Percentiles rank a stretch among this genome's conserved stretches.
Evolutionary conservation across 1,284 basidiomycete genomes (phyloP).

Genomic region (Puccinia triticina): DNA sequence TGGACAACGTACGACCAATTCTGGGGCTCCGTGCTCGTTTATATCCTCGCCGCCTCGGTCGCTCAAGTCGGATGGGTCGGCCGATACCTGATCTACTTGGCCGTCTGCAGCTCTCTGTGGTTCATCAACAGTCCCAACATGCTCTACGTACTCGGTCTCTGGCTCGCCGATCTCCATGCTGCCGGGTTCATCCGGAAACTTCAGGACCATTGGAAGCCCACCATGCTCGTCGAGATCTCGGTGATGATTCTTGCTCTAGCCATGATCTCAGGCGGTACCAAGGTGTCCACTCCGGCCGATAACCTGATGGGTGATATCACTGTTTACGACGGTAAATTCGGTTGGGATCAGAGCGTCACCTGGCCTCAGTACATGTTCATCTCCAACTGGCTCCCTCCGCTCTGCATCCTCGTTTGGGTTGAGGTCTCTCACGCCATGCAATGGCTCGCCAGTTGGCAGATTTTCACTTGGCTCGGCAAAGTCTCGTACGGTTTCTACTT

Average conservation of each 20-base stretch:
- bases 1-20: conserved; percentile 63
- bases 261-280: conserved; percentile 59
- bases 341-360: conserved; percentile 55
- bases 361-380: conserved; percentile 61
- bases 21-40: conserved; percentile 62
- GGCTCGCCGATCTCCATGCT: conserved; percentile 61
- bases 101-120: conserved; percentile 58
- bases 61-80: conserved; percentile 59
- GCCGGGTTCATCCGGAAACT: conserved; percentile 61
- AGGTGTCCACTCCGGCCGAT: conserved; percentile 59
- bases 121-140: conserved; percentile 59
- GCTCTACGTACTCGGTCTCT: conserved; percentile 60
- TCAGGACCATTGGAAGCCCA: conserved; percentile 61
- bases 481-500: conserved; percentile 62
- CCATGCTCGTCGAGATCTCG: conserved; percentile 58
- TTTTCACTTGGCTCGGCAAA: conserved; percentile 62
- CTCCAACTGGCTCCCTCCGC: conserved; percentile 57
- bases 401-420: conserved; percentile 59
- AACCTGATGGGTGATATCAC: conserved; percentile 58
- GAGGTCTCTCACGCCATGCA: conserved; percentile 62
- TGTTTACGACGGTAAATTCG: conserved; percentile 59
- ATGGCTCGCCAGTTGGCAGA: conserved; percentile 61
- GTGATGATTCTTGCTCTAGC: conserved; percentile 59
- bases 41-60: conserved; percentile 61
- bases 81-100: conserved; percentile 59